Evolutionary conservation across 1,284 basidiomycete genomes (phyloP), one percentile per base, ranked within the genome.

Genomic region (Austroboletus novae-zelandiae): DNA sequence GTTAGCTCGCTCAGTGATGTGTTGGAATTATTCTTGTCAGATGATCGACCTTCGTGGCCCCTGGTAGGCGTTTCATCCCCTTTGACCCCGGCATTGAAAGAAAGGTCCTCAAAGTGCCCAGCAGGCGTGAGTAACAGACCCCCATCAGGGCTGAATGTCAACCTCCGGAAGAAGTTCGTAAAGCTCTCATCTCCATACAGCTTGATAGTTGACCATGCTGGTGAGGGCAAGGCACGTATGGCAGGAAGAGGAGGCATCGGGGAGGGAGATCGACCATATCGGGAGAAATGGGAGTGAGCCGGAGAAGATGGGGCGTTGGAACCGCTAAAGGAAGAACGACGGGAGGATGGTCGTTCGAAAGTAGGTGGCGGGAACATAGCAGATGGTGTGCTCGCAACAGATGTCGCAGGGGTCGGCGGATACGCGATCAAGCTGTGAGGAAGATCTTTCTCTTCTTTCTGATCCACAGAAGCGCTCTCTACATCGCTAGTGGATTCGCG

Each of bases 181-280:
- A 86, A 94, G 59, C 86, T 91, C 69, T 98, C 95, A 67, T 99
- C 96, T 40, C 95, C 94, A 61, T 98, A 99, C 25, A 99, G 74
- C 53, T 80, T 81, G 41, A 85, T 78, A 13, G 76, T 72, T 20
- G 74, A 71, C 74, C 78, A 80, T 23, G 74, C 67, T 0, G 79
- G 71, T 0, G 75, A 68, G 14, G 77, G 71, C 10, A 80, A 69
- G 36, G 81, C 78, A 43, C 92, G 84, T 61, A 94, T 94, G 9
- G 92, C 91, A 27, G 92, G 92, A 8, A 94, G 76, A 14, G 91
- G 89, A 14, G 91, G 91, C 80, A 94, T 91, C 1, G 94, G 94
- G 0, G 91, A 94, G 1, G 93, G 94, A 1, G 91, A 94, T 32
- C 93, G 83, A 3, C 84, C 91, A 61, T 85, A 86, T 49, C 84